Conservation (phyloP, 352 stramenopile genomes). For the Salisapilia sapeloensis region DNA sequence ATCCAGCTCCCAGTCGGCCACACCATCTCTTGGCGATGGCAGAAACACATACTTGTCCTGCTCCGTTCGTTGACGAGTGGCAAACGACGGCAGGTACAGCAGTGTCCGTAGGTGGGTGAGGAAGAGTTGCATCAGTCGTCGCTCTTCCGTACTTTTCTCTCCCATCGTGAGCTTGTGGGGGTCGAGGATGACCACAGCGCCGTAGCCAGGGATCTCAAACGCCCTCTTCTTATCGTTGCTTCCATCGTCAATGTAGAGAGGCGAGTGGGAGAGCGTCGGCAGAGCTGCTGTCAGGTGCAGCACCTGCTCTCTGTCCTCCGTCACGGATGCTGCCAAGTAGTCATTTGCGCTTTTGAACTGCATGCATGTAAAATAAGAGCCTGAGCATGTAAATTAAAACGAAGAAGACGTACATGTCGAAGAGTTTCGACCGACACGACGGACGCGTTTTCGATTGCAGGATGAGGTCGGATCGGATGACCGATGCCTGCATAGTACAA, state of each 20-base stretch:
- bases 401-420: conserved; percentile 28
- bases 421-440: conserved; percentile 43
- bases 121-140: conserved; percentile 53
- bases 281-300: conserved; percentile 65
- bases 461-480: conserved; percentile 20
- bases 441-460: conserved; percentile 11
- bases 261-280: conserved; percentile 20
- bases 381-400: conserved; percentile 1
- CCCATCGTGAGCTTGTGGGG: conserved; percentile 2
- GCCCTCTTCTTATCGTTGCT: conserved; percentile 5
- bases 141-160: conserved; percentile 9
- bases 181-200: conserved; percentile 41
- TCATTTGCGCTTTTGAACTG: conserved; percentile 73
- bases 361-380: not conserved
- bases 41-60: conserved; percentile 18
- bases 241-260: conserved; percentile 25
- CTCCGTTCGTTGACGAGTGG: conserved; percentile 14
- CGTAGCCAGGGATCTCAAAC: conserved; percentile 60
- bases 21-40: conserved; percentile 20
- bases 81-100: conserved; percentile 37
- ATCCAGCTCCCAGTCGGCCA: conserved; percentile 66
- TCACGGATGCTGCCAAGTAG: conserved; percentile 39
- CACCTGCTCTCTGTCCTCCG: conserved; percentile 54
- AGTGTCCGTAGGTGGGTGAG: conserved; percentile 40
- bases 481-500: conserved; percentile 52